phyloP scores from a whole-genome alignment of 2,329 filamentous ascomycete genomes.

The Beauveria varroae region DNA sequence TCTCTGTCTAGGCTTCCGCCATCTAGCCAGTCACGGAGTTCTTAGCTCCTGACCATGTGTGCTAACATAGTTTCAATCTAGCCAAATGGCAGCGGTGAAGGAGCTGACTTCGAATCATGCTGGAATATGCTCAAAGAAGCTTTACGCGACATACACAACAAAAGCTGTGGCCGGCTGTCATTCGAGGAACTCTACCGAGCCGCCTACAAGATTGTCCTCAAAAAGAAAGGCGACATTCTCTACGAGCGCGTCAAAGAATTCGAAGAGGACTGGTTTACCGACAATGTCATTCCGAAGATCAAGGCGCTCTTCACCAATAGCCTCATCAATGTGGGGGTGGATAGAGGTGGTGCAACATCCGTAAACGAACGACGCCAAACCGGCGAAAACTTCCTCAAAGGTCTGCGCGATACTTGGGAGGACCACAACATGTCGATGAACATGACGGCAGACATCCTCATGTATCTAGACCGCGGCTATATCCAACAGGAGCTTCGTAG shows the following conservation, averaged over 20 bases:
- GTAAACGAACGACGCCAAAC: constrained; percentile 70
- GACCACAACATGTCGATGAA: constrained; percentile 90
- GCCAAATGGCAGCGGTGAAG: constrained; percentile 39
- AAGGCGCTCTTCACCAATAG: constrained; percentile 62
- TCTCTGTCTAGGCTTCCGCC: too few species aligned
- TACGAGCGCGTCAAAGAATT: constrained; percentile 76
- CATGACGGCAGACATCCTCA: constrained; percentile 92
- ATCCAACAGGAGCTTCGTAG: constrained; percentile 57
- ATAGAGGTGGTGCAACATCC: constrained; percentile 51
- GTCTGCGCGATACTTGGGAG: constrained; percentile 72
- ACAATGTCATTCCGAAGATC: constrained; percentile 65
- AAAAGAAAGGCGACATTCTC: constrained; percentile 74
- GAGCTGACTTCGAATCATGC: constrained; percentile 74
- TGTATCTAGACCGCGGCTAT: constrained; percentile 93
- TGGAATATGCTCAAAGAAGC: constrained; percentile 74
- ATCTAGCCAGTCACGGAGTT: not conserved
- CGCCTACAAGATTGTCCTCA: constrained; percentile 87
- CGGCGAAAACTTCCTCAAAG: constrained; percentile 75
- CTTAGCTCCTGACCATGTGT: not conserved
- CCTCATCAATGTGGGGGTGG: constrained; percentile 53
- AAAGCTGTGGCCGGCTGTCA: constrained; percentile 81
- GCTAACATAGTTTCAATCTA: constrained; percentile 15
- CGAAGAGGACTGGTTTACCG: constrained; percentile 72
- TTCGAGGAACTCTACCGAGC: constrained; percentile 95
- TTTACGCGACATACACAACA: constrained; percentile 80